Percentiles rank a stretch among this genome's conserved stretches.
These are phyloP conservation scores for Scorias spongiosa DNA, from an alignment of 2,329 filamentous ascomycete genomes.

Conservation along the genomic window DNA sequence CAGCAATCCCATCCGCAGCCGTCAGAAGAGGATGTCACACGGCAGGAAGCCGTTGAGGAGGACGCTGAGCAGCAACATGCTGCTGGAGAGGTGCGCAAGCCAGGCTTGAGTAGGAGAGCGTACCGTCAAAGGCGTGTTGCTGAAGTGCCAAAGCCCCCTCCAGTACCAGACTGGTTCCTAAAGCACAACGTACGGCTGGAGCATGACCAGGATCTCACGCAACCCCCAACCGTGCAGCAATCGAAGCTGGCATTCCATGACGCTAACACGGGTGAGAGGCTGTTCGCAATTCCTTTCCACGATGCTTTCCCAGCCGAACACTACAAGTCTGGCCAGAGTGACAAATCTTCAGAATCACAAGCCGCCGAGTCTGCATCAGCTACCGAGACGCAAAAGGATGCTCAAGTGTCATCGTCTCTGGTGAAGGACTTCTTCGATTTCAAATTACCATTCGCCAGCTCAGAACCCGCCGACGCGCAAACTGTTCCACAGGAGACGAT, in stretches of 20 bases:
- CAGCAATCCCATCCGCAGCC: conserved; percentile 2
- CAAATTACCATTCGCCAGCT: not conserved
- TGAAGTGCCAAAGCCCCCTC: conserved; percentile 16
- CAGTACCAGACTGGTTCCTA: conserved; percentile 24
- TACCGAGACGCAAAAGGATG: too few relatives aligned
- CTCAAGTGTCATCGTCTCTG: not conserved
- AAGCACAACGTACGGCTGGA: conserved; percentile 20
- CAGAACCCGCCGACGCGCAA: not conserved
- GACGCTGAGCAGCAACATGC: conserved; percentile 3
- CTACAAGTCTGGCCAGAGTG: not conserved
- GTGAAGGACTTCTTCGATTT: not conserved
- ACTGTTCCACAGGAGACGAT: not conserved
- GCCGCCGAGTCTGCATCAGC: not conserved
- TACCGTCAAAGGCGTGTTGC: conserved; percentile 7
- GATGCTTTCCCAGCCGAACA: conserved; percentile 4
- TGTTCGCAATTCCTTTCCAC: conserved; percentile 15
- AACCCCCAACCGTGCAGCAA: not conserved
- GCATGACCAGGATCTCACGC: conserved; percentile 1
- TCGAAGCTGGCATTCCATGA: conserved; percentile 14
- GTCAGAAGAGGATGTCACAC: conserved; percentile 3
- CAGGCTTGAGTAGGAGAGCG: conserved; percentile 6
- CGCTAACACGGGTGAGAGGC: conserved; percentile 15
- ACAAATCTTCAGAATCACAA: not conserved
- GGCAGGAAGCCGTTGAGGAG: not conserved
- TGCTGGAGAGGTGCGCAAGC: conserved; percentile 5